Conservation (phyloP, 1,139 yeast genomes). For the Trichomonascaceae sp. region DNA sequence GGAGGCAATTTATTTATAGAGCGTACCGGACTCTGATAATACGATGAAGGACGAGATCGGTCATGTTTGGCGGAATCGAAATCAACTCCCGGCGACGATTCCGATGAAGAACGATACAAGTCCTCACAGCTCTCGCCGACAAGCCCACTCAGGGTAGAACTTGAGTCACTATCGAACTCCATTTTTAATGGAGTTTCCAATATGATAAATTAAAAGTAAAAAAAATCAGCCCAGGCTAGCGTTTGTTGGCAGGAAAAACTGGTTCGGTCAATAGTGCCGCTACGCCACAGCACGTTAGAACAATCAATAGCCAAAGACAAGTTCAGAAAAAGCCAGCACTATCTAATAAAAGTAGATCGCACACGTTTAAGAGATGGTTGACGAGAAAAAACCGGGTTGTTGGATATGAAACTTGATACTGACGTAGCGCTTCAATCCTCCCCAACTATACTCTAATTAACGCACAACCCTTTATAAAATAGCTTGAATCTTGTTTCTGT, state of each 20-base stretch:
- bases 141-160: neutral
- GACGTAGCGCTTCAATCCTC: neutral
- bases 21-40: constrained; percentile 22
- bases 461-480: neutral
- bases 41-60: neutral
- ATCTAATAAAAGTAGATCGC: neutral
- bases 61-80: neutral
- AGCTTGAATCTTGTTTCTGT: neutral
- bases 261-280: neutral
- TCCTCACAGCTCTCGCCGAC: constrained; percentile 5
- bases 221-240: neutral
- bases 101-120: neutral
- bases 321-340: neutral
- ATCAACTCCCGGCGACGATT: neutral
- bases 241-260: neutral
- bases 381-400: neutral
- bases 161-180: constrained; percentile 6
- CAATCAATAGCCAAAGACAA: neutral
- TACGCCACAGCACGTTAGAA: neutral
- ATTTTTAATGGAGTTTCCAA: neutral
- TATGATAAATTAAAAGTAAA: neutral
- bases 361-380: neutral
- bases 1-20: constrained; percentile 66
- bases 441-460: neutral
- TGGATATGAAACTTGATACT: neutral